These are phyloP conservation scores for Aspergillus tamarii DNA, from an alignment of 2,329 filamentous ascomycete species.

Conservation along the genomic window DNA sequence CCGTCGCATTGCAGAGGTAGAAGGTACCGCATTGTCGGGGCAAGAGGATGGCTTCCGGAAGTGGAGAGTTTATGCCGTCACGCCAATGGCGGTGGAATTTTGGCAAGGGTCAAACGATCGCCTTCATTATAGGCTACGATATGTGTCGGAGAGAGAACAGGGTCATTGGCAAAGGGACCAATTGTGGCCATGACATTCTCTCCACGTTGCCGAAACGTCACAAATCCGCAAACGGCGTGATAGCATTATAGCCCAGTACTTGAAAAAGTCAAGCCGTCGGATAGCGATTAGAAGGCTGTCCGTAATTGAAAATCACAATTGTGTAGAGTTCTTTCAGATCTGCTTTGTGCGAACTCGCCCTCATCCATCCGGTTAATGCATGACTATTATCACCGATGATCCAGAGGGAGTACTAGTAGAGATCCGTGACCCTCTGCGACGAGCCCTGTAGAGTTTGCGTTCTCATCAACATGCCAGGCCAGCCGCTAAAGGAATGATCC, in stretches of 20 bases:
- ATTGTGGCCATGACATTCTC: not conserved
- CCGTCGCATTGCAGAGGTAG: slow-evolving; percentile 1
- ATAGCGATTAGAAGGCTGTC: not conserved
- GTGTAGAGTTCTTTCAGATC: not conserved
- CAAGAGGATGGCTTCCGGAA: slow-evolving; percentile 4
- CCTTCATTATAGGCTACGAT: slow-evolving; percentile 20
- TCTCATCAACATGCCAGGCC: no score
- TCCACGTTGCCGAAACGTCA: not conserved
- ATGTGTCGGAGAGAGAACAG: not conserved
- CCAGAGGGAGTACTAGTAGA: not conserved
- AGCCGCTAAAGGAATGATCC: no score
- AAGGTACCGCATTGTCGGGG: not conserved
- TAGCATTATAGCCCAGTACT: no score
- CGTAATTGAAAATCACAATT: not conserved
- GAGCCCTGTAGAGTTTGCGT: not conserved
- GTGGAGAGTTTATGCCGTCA: slow-evolving; percentile 22
- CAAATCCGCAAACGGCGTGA: not conserved
- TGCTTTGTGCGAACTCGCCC: not conserved
- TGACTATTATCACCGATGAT: not conserved
- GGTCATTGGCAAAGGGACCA: not conserved
- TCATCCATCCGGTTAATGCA: not conserved
- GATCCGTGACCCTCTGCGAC: no score
- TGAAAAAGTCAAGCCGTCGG: no score
- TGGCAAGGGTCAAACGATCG: slow-evolving; percentile 21
- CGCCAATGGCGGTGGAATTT: slow-evolving; percentile 18